Percentiles rank a stretch among this genome's conserved stretches.
Evolutionary conservation across 768 basidiomycete genomes (phyloP).

Genomic region (Serendipita sp.): DNA sequence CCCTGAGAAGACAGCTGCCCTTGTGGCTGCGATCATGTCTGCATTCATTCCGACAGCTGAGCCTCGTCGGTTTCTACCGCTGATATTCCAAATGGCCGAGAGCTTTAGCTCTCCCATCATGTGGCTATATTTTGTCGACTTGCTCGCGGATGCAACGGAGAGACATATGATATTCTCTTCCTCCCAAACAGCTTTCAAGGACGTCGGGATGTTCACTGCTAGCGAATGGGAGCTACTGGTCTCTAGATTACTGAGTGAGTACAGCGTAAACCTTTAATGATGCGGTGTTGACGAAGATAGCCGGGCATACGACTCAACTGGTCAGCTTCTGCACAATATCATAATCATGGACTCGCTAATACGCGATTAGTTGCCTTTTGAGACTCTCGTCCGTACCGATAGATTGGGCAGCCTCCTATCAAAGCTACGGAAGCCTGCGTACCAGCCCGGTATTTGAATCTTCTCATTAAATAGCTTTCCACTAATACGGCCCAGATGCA

Average conservation of each 20-base stretch:
- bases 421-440: background rate
- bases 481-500: conserved; percentile 28
- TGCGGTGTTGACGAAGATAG: background rate
- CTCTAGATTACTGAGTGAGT: background rate
- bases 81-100: conserved; percentile 62
- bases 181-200: background rate
- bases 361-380: background rate
- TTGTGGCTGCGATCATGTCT: conserved; percentile 57
- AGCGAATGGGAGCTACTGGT: background rate
- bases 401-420: background rate
- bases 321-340: background rate
- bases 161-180: background rate
- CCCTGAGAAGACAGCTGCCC: conserved; percentile 36
- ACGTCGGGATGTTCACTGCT: background rate
- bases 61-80: conserved; percentile 49
- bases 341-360: background rate
- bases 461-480: conserved; percentile 3
- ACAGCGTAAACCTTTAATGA: background rate
- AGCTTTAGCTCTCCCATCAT: conserved; percentile 27
- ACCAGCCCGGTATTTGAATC: background rate
- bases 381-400: background rate
- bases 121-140: background rate
- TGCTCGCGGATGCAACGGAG: background rate
- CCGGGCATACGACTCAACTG: background rate
- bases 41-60: conserved; percentile 60